Evolutionary conservation across 2,329 filamentous ascomycete genomes (phyloP), one percentile per base, ranked within the genome.

Genomic region (Thelonectria blattea): DNA sequence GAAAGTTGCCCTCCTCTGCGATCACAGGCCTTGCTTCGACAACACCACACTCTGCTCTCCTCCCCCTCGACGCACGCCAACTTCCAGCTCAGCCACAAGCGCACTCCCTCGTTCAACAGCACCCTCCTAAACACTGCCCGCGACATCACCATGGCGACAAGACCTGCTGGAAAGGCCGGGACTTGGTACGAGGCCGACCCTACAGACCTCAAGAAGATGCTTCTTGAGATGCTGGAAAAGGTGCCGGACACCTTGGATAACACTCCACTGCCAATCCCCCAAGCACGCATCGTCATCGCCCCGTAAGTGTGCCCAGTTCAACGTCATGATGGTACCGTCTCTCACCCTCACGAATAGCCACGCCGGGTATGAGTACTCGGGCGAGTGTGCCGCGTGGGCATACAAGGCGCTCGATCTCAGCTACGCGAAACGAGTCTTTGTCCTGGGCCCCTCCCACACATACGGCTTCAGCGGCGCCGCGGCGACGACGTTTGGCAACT

Each of bases 391-490:
- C 45, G 95, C 93, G 45, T 98, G 92, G 88, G 95, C 95, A 9
- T 99, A 98, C 79, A 95, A 92, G 76, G 85, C 86, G 7, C 88
- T 96, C 51, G 93, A 98, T 74, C 83, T 98, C 57, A 89, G 87
- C 61, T 86, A 87, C 62, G 90, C 88, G 22, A 96, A 96, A 77
- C 90, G 93, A 3, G 85, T 99, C 65, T 98, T 99, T 73, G 82
- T 99, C 43, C 86, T 99, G 15, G 95, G 95, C 0, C 95, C 95
- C 2, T 97, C 94, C 1, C 95, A 99, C 72, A 92, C 94, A 50
- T 88, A 91, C 75, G 91, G 92, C 65, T 86, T 98, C 1, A 80
- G 84, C 1, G 91, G 88, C 51, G 91, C 91, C 65, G 93, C 92
- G 3, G 82, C 96, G 7, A 90, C 93, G 0, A 84, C 81, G 11